A percentile compares a stretch with the other conserved stretches of the same genome.
Evolutionary conservation across 441 rosid genomes (phyloP).

Genomic region (Adansonia rubrostipa): DNA sequence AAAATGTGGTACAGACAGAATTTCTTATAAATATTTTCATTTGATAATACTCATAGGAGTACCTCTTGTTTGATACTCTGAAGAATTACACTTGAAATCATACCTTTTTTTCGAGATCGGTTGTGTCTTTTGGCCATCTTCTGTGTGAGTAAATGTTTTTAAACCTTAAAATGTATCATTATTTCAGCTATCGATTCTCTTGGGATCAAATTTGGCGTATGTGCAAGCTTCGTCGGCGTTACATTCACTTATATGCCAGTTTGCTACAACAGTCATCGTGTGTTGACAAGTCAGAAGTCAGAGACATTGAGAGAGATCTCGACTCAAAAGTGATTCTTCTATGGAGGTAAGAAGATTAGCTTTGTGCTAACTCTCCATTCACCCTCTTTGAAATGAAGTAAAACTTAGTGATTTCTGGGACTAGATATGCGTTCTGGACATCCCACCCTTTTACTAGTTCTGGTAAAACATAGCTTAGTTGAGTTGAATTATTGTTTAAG

Average conservation of each 20-base stretch:
- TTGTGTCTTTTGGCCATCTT: not conserved
- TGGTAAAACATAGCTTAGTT: not conserved
- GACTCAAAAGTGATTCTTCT: slow-evolving; percentile 92
- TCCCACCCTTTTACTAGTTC: slow-evolving; percentile 8
- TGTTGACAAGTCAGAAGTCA: slow-evolving; percentile 57
- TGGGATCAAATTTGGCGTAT: slow-evolving; percentile 86
- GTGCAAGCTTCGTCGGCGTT: slow-evolving; percentile 86
- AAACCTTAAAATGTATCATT: slow-evolving; percentile 20
- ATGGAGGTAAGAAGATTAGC: slow-evolving; percentile 72
- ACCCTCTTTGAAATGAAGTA: not conserved
- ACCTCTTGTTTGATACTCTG: slow-evolving; percentile 17
- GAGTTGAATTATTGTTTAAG: slow-evolving; percentile 2
- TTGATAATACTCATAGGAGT: slow-evolving; percentile 7
- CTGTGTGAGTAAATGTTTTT: slow-evolving; percentile 32
- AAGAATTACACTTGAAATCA: slow-evolving; percentile 4
- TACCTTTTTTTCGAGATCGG: not conserved
- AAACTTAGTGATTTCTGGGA: not conserved
- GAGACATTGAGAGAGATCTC: slow-evolving; percentile 92
- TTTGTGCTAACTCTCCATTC: not conserved
- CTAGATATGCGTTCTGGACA: slow-evolving; percentile 2
- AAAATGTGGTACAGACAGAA: slow-evolving; percentile 69
- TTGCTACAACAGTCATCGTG: slow-evolving; percentile 73
- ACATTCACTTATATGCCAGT: slow-evolving; percentile 85
- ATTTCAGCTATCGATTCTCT: slow-evolving; percentile 77
- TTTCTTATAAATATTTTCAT: slow-evolving; percentile 9